These are phyloP conservation scores for Pseudocercospora cruenta DNA, from an alignment of 2,329 filamentous ascomycete species.

Conservation along the genomic window DNA sequence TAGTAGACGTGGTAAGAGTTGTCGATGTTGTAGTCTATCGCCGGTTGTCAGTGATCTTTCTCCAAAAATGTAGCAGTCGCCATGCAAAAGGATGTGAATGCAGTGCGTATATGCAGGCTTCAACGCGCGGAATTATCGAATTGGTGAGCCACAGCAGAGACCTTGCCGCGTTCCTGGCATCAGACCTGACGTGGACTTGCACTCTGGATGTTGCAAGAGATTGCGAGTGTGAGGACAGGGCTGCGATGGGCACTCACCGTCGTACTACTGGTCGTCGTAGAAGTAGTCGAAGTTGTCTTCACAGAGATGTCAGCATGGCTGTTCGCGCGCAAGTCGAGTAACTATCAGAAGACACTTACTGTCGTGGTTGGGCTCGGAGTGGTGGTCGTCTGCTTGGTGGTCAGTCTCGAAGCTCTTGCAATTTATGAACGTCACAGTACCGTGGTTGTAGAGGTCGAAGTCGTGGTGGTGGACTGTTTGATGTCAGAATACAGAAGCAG, in stretches of 20 bases:
- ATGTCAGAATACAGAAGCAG: too few species aligned
- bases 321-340: neutral
- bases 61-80: neutral
- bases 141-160: neutral
- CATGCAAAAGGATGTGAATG: neutral
- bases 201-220: neutral
- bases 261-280: neutral
- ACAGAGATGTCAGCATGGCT: neutral
- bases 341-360: neutral
- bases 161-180: neutral
- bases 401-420: neutral
- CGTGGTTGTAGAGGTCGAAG: neutral
- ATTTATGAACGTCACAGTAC: neutral
- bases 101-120: neutral
- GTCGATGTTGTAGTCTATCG: neutral
- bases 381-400: neutral
- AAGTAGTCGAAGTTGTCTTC: neutral
- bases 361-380: neutral
- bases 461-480: neutral
- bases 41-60: neutral
- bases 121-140: neutral
- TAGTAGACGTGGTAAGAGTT: neutral
- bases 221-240: neutral
- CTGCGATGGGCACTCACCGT: neutral
- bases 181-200: neutral